Conservation (phyloP, 225 moss, liverwort and hornwort genomes). For the Neckera pumila region DNA sequence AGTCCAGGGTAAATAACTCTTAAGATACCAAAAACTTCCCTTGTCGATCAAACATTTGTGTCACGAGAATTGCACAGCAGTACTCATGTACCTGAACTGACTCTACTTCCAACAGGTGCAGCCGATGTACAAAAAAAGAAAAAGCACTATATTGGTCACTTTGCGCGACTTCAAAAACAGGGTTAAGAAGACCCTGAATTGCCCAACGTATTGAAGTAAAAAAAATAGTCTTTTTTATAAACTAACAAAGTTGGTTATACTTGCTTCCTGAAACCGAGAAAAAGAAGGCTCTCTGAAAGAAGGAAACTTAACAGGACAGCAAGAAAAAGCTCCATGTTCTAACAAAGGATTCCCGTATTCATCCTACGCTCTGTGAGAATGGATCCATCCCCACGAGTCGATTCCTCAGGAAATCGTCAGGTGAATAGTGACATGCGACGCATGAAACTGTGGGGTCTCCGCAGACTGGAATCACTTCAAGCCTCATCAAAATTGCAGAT, state of each 20-base stretch:
- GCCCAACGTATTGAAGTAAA: not conserved
- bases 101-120: not conserved
- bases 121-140: not conserved
- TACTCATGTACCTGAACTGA: not conserved
- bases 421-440: not conserved
- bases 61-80: not conserved
- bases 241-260: too few species aligned
- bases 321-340: not conserved
- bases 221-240: too few species aligned
- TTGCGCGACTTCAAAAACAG: not conserved
- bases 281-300: not conserved
- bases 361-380: not conserved
- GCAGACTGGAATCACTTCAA: not conserved
- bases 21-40: not conserved
- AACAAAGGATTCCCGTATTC: not conserved
- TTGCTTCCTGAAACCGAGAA: not conserved
- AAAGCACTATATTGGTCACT: too few species aligned
- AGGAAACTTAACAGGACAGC: not conserved
- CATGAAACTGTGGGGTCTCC: not conserved
- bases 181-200: not conserved
- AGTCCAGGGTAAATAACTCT: conserved; percentile 18
- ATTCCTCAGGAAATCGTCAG: not conserved
- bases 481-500: not conserved
- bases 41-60: not conserved
- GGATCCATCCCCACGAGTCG: not conserved